Conservation (phyloP, 805 yeast genomes). For the Wickerhamomyces chaumierensis region DNA sequence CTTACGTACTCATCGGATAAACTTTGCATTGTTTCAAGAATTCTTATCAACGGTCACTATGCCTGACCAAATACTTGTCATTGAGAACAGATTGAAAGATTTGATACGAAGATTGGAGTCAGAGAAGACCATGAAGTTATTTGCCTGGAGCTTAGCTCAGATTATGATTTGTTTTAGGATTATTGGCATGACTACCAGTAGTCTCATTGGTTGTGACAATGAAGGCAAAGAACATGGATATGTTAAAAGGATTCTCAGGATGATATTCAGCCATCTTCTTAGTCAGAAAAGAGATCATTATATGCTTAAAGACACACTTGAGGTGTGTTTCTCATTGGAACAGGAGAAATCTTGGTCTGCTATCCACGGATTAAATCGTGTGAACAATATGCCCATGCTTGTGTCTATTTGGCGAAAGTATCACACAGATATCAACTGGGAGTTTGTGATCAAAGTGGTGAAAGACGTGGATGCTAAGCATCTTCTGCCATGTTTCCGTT, state of each 20-base stretch:
- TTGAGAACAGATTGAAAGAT: neutral
- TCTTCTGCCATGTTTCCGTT: neutral
- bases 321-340: neutral
- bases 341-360: neutral
- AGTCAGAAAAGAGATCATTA: neutral
- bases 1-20: neutral
- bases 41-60: neutral
- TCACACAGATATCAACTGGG: neutral
- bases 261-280: neutral
- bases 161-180: neutral
- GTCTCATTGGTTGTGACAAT: too few relatives aligned
- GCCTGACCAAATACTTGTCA: neutral
- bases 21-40: neutral
- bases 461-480: neutral
- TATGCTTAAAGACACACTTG: neutral
- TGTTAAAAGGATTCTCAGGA: neutral
- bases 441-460: too few relatives aligned
- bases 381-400: neutral
- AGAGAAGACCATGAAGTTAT: neutral
- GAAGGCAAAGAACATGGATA: neutral
- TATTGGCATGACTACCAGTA: too few relatives aligned
- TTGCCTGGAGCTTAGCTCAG: neutral
- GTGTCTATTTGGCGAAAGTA: neutral
- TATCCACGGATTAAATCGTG: neutral
- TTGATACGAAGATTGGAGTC: neutral